These are phyloP conservation scores for Trypanosoma platydactyli DNA, from an alignment of 208 protist species.

Conservation along the genomic window DNA sequence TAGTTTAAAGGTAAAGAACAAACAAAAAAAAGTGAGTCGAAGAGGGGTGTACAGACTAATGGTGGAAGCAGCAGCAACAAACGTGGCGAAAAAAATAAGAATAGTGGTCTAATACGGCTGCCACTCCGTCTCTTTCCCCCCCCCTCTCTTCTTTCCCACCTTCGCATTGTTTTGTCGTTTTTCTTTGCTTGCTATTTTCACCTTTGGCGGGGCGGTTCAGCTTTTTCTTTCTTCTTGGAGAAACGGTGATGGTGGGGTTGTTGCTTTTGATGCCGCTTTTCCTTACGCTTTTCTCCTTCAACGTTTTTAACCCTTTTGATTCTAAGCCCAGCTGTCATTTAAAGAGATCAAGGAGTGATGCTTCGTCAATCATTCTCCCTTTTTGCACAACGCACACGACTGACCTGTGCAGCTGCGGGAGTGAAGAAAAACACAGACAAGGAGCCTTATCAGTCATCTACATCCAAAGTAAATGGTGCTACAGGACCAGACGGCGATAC, in stretches of 20 bases:
- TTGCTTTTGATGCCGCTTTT: too few species aligned
- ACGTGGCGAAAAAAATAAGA: too few species aligned
- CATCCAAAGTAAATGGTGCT: constrained; percentile 58
- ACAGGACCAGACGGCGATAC: constrained; percentile 58
- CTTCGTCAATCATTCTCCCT: constrained; percentile 43
- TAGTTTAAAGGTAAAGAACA: too few species aligned
- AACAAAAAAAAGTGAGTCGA: too few species aligned
- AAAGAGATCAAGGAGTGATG: constrained; percentile 29
- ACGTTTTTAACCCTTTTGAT: too few species aligned
- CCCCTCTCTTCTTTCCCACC: too few species aligned
- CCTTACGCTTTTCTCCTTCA: constrained; percentile 8
- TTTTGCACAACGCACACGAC: constrained; percentile 30
- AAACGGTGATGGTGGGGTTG: too few species aligned
- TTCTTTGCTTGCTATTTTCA: constrained; percentile 11
- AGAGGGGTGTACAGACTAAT: too few species aligned
- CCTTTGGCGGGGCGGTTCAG: neutral
- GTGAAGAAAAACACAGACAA: constrained; percentile 22
- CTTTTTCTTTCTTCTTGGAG: neutral
- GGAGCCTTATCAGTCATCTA: neutral
- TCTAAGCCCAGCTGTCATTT: neutral
- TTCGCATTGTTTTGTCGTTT: constrained; percentile 1
- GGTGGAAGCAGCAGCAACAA: too few species aligned
- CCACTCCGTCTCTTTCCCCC: too few species aligned
- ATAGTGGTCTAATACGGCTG: too few species aligned
- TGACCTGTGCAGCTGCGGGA: constrained; percentile 1